phyloP scores from a whole-genome alignment of 2,329 filamentous ascomycete species.

The Chalara sp. region DNA sequence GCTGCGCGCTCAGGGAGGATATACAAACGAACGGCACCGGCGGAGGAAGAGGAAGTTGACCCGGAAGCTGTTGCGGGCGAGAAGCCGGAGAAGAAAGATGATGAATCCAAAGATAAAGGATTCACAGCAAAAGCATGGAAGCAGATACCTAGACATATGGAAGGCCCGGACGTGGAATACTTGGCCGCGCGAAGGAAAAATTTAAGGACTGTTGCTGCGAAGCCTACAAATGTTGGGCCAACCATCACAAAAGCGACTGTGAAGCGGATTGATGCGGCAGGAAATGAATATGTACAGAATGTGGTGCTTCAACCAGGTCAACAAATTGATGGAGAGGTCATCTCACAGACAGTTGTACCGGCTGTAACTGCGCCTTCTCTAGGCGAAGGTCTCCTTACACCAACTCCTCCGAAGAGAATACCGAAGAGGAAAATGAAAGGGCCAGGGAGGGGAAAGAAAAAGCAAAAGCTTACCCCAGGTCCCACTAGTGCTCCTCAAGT shows the following conservation, averaged over 20 bases:
- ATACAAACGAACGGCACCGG: slow-evolving; percentile 63
- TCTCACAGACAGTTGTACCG: slow-evolving; percentile 55
- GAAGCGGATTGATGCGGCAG: slow-evolving; percentile 67
- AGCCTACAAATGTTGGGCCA: slow-evolving; percentile 29
- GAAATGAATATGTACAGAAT: slow-evolving; percentile 79
- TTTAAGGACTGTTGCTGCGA: slow-evolving; percentile 49
- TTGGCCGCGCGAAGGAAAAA: slow-evolving; percentile 57
- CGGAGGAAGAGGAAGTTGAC: slow-evolving; percentile 53
- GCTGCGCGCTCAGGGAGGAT: slow-evolving; percentile 71
- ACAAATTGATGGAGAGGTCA: slow-evolving; percentile 73
- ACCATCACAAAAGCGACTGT: slow-evolving; percentile 75
- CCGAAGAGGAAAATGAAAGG: slow-evolving; percentile 71
- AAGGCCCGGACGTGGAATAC: slow-evolving; percentile 44
- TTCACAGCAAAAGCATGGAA: slow-evolving; percentile 56
- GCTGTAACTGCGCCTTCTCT: slow-evolving; percentile 46
- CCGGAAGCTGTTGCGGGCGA: slow-evolving; percentile 38
- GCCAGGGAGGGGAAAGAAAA: slow-evolving; percentile 71
- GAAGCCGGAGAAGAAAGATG: slow-evolving; percentile 54
- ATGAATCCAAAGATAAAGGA: slow-evolving; percentile 38
- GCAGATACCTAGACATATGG: slow-evolving; percentile 51
- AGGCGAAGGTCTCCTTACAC: slow-evolving; percentile 22
- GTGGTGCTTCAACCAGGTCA: slow-evolving; percentile 76
- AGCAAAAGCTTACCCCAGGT: slow-evolving; percentile 41
- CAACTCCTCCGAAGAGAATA: slow-evolving; percentile 42
- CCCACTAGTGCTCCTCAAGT: slow-evolving; percentile 19